Evolutionary conservation across 2,329 filamentous ascomycete genomes (phyloP).

Genomic region (Colletotrichum lini): DNA sequence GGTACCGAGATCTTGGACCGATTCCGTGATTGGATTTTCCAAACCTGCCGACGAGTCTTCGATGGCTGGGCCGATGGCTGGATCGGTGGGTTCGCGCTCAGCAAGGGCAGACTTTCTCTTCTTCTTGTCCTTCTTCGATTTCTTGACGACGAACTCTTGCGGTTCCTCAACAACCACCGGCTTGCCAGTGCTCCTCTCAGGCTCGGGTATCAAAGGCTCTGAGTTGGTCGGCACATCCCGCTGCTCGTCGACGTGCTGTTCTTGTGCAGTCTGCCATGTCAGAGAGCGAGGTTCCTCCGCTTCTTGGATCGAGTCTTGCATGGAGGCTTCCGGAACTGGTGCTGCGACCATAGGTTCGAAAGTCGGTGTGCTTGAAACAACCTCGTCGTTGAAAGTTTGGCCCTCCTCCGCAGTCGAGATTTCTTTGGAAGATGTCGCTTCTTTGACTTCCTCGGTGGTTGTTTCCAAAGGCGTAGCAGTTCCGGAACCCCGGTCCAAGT

Average conservation of each 20-base stretch:
- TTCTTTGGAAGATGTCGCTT: not conserved
- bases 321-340: not conserved
- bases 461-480: conserved; percentile 35
- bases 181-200: not conserved
- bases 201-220: not conserved
- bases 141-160: conserved; percentile 41
- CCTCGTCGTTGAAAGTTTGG: not conserved
- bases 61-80: not conserved
- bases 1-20: not conserved
- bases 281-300: not conserved
- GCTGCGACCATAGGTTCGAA: not conserved
- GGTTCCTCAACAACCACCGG: conserved; percentile 1
- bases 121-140: conserved; percentile 52
- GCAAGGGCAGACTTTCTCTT: conserved; percentile 43
- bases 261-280: not conserved
- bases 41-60: not conserved
- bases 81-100: conserved; percentile 19
- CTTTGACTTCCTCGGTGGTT: not conserved
- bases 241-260: not conserved
- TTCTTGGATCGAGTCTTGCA: not conserved
- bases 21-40: not conserved
- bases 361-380: not conserved
- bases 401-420: not conserved
- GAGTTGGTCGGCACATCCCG: not conserved
- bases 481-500: conserved; percentile 21